Percentiles rank a stretch among this genome's conserved stretches.
Evolutionary conservation across 805 yeast species (phyloP).

Genomic region (Schizosaccharomyces octosporus): DNA sequence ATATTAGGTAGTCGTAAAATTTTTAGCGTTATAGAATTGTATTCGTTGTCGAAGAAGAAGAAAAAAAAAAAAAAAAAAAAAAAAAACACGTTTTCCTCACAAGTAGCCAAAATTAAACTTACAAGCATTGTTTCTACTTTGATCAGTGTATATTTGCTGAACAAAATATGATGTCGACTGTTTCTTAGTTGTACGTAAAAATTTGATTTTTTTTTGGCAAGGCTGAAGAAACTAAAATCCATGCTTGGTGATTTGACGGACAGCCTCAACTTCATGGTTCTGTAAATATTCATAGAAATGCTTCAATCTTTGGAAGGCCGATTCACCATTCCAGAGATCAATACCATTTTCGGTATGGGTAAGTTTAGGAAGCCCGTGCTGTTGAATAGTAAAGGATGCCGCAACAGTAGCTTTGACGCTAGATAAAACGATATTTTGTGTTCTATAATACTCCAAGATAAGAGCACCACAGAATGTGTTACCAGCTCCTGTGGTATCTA

Average conservation of each 20-base stretch:
- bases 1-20: too few species aligned
- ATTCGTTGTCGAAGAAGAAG: too few species aligned
- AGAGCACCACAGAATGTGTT: conserved; percentile 72
- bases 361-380: conserved; percentile 39
- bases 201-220: too few species aligned
- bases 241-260: neutral
- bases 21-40: too few species aligned
- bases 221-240: neutral
- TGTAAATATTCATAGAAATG: neutral
- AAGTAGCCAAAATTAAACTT: too few species aligned
- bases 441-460: conserved; percentile 28
- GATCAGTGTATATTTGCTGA: too few species aligned
- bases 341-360: neutral
- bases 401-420: conserved; percentile 51
- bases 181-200: too few species aligned
- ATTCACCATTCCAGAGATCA: neutral
- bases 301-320: neutral
- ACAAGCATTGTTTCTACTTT: too few species aligned
- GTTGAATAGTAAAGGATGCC: conserved; percentile 64
- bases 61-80: too few species aligned
- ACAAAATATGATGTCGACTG: too few species aligned
- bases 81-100: too few species aligned
- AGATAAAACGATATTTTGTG: conserved; percentile 17
- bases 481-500: conserved; percentile 92
- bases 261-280: neutral